Evolutionary conservation across 352 stramenopile genomes (phyloP).

Genomic region (Pythium dissimile): DNA sequence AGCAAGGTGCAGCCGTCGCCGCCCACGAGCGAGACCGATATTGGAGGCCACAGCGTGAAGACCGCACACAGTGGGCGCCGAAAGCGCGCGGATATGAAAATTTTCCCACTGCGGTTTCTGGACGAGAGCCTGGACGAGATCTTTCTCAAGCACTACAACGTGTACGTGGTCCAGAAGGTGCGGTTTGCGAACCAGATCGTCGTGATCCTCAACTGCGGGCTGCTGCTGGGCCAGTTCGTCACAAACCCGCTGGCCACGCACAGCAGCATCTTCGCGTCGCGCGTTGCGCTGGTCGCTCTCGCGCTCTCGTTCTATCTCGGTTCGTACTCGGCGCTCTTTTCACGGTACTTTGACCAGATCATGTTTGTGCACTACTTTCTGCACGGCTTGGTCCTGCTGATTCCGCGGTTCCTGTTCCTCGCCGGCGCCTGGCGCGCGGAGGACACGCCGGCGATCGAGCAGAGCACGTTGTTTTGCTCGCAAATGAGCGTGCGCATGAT

Average conservation of each 20-base stretch:
- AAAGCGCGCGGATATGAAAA: constrained; percentile 44
- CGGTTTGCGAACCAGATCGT: constrained; percentile 46
- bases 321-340: constrained; percentile 44
- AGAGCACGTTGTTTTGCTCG: constrained; percentile 44
- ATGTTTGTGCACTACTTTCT: constrained; percentile 52
- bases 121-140: constrained; percentile 59
- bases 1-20: constrained; percentile 31
- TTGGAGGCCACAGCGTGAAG: background rate
- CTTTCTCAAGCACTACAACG: constrained; percentile 72
- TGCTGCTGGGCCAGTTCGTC: constrained; percentile 50
- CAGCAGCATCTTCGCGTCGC: constrained; percentile 39
- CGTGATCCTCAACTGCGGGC: constrained; percentile 35
- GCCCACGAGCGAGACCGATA: constrained; percentile 13
- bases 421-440: constrained; percentile 23
- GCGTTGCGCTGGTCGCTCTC: constrained; percentile 33
- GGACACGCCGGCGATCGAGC: constrained; percentile 15
- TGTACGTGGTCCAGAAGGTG: constrained; percentile 72
- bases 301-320: constrained; percentile 38
- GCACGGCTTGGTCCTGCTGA: constrained; percentile 39
- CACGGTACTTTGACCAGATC: constrained; percentile 42
- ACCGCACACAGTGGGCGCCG: background rate
- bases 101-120: constrained; percentile 55
- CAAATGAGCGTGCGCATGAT: constrained; percentile 56
- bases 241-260: constrained; percentile 26
- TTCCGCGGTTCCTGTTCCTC: constrained; percentile 50